These are phyloP conservation scores for Plectosphaerella cucumerina DNA, from an alignment of 2,329 filamentous ascomycete genomes.

Conservation along the genomic window DNA sequence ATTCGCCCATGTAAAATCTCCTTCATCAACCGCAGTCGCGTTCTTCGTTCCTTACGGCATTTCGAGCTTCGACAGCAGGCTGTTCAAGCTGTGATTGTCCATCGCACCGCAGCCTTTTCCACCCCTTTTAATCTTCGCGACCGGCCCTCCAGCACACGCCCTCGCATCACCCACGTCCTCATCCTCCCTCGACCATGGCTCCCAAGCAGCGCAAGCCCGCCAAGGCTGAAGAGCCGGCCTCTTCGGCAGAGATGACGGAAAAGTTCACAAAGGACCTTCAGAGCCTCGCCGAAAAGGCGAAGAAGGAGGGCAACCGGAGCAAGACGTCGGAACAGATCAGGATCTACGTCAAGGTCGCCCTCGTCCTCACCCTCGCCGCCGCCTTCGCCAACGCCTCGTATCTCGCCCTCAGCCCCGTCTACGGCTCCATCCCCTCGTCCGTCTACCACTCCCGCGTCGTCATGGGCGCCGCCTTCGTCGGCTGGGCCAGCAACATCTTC, in stretches of 20 bases:
- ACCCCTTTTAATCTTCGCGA: not conserved
- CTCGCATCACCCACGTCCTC: not conserved
- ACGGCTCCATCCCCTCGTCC: slow-evolving; percentile 75
- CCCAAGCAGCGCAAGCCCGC: slow-evolving; percentile 6
- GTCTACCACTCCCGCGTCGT: slow-evolving; percentile 67
- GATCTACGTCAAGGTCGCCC: slow-evolving; percentile 32
- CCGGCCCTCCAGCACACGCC: too few species aligned
- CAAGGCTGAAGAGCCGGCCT: slow-evolving; percentile 7
- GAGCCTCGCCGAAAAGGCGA: slow-evolving; percentile 41
- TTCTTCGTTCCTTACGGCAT: not conserved
- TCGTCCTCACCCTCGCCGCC: slow-evolving; percentile 55
- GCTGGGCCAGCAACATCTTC: slow-evolving; percentile 64
- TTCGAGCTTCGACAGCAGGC: slow-evolving; percentile 10
- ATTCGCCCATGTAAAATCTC: not conserved
- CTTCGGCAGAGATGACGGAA: slow-evolving; percentile 40
- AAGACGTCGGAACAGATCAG: slow-evolving; percentile 26
- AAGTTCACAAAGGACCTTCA: slow-evolving; percentile 52
- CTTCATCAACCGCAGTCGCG: not conserved
- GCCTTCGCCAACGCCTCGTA: slow-evolving; percentile 67
- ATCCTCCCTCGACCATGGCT: slow-evolving; percentile 5
- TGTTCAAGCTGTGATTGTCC: slow-evolving; percentile 6
- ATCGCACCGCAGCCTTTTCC: not conserved
- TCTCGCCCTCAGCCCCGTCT: slow-evolving; percentile 78
- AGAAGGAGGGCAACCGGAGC: slow-evolving; percentile 22
- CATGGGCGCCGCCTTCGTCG: slow-evolving; percentile 62